Conservation (phyloP, 129 eudicot genomes). For the Saposhnikovia divaricata region DNA sequence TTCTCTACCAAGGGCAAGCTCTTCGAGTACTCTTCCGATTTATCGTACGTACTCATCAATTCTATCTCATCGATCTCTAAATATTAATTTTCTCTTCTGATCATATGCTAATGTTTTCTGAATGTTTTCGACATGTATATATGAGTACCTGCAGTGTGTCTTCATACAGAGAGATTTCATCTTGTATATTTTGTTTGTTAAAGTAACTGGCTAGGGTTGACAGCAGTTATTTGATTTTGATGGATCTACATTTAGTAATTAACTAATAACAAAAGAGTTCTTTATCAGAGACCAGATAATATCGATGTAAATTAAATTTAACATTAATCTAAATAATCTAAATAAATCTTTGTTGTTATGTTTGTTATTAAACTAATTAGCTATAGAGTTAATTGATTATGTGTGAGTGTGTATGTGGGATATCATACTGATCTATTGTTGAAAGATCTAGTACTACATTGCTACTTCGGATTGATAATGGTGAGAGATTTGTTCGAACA, state of each 20-base stretch:
- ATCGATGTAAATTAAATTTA: too few species aligned
- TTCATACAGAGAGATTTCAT: background rate
- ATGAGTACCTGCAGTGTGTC: background rate
- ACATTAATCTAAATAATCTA: background rate
- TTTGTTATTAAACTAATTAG: too few species aligned
- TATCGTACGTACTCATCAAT: constrained; percentile 33
- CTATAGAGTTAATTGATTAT: too few species aligned
- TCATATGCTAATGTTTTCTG: background rate
- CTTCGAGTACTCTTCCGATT: constrained; percentile 84
- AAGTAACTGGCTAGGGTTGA: background rate
- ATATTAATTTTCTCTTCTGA: background rate
- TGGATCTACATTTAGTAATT: background rate
- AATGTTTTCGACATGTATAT: background rate
- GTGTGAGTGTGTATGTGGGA: too few species aligned
- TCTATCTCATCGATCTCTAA: background rate
- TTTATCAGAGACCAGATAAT: too few species aligned
- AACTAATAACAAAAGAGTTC: background rate
- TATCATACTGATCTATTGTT: too few species aligned
- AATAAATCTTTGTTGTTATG: background rate
- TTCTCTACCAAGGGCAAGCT: constrained; percentile 87
- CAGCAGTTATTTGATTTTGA: background rate
- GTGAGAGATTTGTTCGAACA: too few species aligned
- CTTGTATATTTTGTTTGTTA: background rate
- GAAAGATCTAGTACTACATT: too few species aligned
- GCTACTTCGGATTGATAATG: too few species aligned